Evolutionary conservation across 169 alveolate genomes (phyloP).

Genomic region (Plasmodium adleri): DNA sequence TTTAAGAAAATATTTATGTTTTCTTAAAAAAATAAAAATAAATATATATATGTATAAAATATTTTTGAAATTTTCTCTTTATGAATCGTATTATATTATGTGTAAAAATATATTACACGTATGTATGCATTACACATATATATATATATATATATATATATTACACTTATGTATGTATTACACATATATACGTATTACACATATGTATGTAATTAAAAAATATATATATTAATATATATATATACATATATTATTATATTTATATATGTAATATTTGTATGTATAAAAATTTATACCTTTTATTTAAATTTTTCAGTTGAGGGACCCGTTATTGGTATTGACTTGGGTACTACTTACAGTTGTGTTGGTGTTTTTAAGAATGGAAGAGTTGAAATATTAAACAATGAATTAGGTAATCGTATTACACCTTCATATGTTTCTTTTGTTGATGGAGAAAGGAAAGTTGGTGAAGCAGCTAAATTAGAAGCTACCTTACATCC

Average conservation of each 20-base stretch:
- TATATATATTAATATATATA: no score
- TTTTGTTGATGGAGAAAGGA: slow-evolving; percentile 95
- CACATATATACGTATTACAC: neutral
- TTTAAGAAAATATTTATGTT: no score
- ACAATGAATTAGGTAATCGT: slow-evolving; percentile 94
- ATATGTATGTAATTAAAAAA: neutral
- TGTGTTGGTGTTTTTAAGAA: slow-evolving; percentile 98
- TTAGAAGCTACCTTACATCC: slow-evolving; percentile 98
- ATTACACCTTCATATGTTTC: slow-evolving; percentile 99
- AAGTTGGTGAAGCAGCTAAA: slow-evolving; percentile 98
- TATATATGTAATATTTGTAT: no score
- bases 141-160: neutral
- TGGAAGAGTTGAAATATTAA: slow-evolving; percentile 98
- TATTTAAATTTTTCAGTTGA: slow-evolving; percentile 78
- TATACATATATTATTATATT: no score
- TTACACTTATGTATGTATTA: neutral
- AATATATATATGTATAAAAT: no score
- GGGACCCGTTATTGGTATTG: slow-evolving; percentile 98
- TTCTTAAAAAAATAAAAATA: neutral
- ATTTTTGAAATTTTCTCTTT: no score
- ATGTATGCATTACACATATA: neutral
- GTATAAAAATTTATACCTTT: neutral
- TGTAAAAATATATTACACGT: neutral
- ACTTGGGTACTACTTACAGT: slow-evolving; percentile 98
- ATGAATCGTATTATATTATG: no score